Evolutionary conservation across 805 yeast genomes (phyloP).

Genomic region (Ogataea dorogensis): DNA sequence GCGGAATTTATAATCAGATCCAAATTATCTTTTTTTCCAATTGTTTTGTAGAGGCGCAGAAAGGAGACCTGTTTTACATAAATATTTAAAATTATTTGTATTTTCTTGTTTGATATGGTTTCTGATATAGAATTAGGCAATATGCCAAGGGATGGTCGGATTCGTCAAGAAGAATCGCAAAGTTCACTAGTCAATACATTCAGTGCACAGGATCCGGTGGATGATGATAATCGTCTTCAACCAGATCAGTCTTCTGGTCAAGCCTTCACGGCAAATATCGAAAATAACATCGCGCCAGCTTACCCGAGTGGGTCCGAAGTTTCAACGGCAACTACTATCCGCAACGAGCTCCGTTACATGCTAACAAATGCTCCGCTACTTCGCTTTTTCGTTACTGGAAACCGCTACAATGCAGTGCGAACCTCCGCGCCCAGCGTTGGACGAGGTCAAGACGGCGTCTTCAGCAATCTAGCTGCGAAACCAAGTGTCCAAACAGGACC

Average conservation of each 20-base stretch:
- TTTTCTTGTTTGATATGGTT: conserved; percentile 2
- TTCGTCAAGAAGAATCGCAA: neutral
- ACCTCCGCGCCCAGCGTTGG: conserved; percentile 28
- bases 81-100: conserved; percentile 3
- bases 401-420: conserved; percentile 25
- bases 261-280: conserved; percentile 5
- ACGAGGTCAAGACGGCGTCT: conserved; percentile 77
- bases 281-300: conserved; percentile 1
- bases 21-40: neutral
- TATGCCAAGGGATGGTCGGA: conserved; percentile 1
- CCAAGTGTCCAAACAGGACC: conserved; percentile 51
- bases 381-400: conserved; percentile 25
- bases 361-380: conserved; percentile 31
- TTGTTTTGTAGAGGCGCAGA: conserved; percentile 6
- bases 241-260: conserved; percentile 4
- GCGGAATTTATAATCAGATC: neutral
- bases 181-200: conserved; percentile 3
- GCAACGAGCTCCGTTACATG: conserved; percentile 6
- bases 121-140: conserved; percentile 6
- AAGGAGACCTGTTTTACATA: conserved; percentile 6
- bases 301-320: neutral
- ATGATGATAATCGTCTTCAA: conserved; percentile 6
- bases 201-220: conserved; percentile 3
- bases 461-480: conserved; percentile 86
- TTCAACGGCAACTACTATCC: neutral